phyloP scores from a whole-genome alignment of 1,284 basidiomycete species.

The Cystobasidiaceae sp. region DNA sequence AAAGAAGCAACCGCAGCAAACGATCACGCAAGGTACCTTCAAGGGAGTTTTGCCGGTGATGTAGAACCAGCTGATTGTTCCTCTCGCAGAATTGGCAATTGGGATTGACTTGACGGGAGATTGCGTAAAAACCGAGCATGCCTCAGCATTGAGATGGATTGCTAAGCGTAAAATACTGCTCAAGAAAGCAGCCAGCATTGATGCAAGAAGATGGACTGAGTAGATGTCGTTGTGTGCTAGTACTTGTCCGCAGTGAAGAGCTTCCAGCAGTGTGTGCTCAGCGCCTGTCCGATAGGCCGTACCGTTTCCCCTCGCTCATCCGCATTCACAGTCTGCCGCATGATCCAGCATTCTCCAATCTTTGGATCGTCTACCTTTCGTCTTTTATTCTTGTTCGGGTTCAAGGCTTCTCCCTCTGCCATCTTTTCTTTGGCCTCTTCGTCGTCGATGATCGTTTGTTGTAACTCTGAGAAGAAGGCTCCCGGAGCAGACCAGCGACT shows the following conservation, averaged over 20 bases:
- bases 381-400: background rate
- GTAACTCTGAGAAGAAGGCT: constrained; percentile 3
- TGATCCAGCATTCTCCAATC: constrained; percentile 28
- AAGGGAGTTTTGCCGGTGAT: background rate
- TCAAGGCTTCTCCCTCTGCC: constrained; percentile 8
- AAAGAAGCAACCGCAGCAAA: constrained; percentile 12
- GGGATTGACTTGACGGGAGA: background rate
- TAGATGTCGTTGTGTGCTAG: background rate
- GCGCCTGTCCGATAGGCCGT: constrained; percentile 22
- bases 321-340: constrained; percentile 11
- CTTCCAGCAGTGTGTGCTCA: constrained; percentile 26
- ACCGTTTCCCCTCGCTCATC: background rate
- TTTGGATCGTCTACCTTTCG: constrained; percentile 2
- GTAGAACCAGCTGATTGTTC: too few species aligned
- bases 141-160: background rate
- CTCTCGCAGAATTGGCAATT: constrained; percentile 6
- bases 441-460: background rate
- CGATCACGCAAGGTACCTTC: constrained; percentile 14
- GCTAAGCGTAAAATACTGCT: background rate
- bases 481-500: constrained; percentile 11
- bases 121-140: background rate
- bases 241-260: constrained; percentile 23
- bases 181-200: background rate
- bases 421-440: background rate
- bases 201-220: background rate